Base-by-base conservation (phyloP, 768 basidiomycete genomes). In the Suillus fuscotomentosus region DNA sequence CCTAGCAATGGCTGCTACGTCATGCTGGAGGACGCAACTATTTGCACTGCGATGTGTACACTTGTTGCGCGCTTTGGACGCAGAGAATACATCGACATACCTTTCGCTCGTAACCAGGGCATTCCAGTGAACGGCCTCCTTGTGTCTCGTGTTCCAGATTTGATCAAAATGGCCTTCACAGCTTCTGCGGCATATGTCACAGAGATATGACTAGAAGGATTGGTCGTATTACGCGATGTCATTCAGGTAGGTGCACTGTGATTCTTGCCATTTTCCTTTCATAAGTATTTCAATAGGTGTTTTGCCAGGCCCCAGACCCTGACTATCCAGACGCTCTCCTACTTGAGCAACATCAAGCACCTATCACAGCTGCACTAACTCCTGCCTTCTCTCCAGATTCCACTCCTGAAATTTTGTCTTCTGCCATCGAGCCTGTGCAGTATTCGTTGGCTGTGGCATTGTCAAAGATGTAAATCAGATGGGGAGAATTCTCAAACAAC, bases 121-220 rank as follows among this genome's bases (percentile, higher is more conserved):
- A 68, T 91, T 8, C 77, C 85, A 3, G 72, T 82, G 4, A 80
- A 84, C 8, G 85, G 86, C 1, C 80, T 98, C 55, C 81, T 99
- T 20, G 90, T 92, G 45, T 89, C 91, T 20, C 86, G 95, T 22
- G 88, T 99, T 9, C 88, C 91, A 7, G 97, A 99, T 76, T 80
- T 99, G 63, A 97, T 99, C 77, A 93, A 86, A 78, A 97, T 99
- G 90, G 97, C 97, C 0, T 99, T 99, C 74, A 97, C 94, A 14
- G 96, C 97, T 0, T 95, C 95, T 17, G 94, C 97, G 0, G 95
- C 97, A 4, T 93, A 97, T 73, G 95, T 98, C 39, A 95, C 93
- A 10, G 95, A 98, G 73, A 97, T 99, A 66, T 85, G 97, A 41
- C 78, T 98, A 34, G 92, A 95, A 73, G 97, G 97, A 2, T 77